Base-by-base conservation (phyloP, 768 basidiomycete genomes). In the Termitomyces heimii region DNA sequence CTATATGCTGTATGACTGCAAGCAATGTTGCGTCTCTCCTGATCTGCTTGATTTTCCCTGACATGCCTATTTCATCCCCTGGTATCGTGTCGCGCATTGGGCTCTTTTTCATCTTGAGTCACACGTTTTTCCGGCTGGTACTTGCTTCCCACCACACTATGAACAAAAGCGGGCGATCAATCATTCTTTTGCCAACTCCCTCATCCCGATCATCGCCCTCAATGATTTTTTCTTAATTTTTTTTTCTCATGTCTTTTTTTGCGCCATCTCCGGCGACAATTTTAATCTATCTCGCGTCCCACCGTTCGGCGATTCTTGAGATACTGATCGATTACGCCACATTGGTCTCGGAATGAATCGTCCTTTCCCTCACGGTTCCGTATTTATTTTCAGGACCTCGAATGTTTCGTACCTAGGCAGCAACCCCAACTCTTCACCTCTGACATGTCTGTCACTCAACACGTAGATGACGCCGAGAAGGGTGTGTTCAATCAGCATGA, bases 381-480 rank as follows among this genome's bases (percentile, higher is more conserved):
- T 63, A 65, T 65, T 60, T 66, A 63, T 60, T 51, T 55, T 32
- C 54, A 45, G 29, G 34, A 4, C 48, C 34, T 34, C 47, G 50
- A 40, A 40, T 34, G 49, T 40, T 60, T 45, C 43, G 45, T n/a
- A 24, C 43, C 58, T 54, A 51, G 18, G n/a, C 35, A 53, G 14
- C 16, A 24, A 57, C 18, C 12, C 26, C 47, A 37, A 13, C 31
- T 26, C 28, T 55, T 56, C 28, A 22, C 53, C n/a, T 55, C 53
- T 32, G 24, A 53, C 18, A 62, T 56, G 59, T 63, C 63, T 60
- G 57, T 65, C 13, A 55, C 66, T 46, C 60, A 62, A 20, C 61
- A 61, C 51, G 59, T 73, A 22, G 67, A 74, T 63, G 72, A 74
- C 59, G 71, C 70, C 46, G 76, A 78, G 68, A 73, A 73, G 59